phyloP scores from a whole-genome alignment of 306 rosid species.

The Cicer judaicum region DNA sequence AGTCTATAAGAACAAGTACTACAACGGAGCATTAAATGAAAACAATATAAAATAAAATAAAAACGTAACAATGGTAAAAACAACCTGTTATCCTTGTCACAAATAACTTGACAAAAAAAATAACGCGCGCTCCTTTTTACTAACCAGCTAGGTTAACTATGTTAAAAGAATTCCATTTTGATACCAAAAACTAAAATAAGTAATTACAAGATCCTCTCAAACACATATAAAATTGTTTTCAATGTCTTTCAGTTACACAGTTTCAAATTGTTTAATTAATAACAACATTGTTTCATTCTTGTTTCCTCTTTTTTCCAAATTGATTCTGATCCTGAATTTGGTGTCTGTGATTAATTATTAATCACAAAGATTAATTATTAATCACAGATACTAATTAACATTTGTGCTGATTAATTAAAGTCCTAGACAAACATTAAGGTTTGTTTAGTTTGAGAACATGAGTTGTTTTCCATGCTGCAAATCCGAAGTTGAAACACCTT shows the following conservation, averaged over 20 bases:
- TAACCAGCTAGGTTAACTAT: conserved; percentile 43
- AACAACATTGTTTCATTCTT: neutral
- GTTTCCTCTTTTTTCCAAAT: neutral
- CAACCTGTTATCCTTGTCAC: conserved; percentile 27
- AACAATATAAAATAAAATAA: neutral
- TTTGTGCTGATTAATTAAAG: neutral
- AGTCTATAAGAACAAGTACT: neutral
- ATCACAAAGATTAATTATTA: neutral
- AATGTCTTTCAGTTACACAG: conserved; percentile 14
- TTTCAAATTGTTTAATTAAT: neutral
- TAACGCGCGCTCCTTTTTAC: too few relatives aligned
- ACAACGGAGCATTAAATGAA: neutral
- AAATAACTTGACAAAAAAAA: neutral
- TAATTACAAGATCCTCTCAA: neutral
- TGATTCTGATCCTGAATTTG: neutral
- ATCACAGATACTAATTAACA: neutral
- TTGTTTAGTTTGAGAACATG: conserved; percentile 35
- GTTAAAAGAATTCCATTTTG: conserved; percentile 16
- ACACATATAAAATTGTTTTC: neutral
- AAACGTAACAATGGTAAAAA: conserved; percentile 17
- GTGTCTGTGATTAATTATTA: neutral
- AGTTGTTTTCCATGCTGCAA: conserved; percentile 57
- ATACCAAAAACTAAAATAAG: conserved; percentile 41
- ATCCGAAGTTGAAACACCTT: neutral
- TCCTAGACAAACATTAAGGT: conserved; percentile 7